Evolutionary conservation across 768 basidiomycete species (phyloP).

Genomic region (Chiua virens): DNA sequence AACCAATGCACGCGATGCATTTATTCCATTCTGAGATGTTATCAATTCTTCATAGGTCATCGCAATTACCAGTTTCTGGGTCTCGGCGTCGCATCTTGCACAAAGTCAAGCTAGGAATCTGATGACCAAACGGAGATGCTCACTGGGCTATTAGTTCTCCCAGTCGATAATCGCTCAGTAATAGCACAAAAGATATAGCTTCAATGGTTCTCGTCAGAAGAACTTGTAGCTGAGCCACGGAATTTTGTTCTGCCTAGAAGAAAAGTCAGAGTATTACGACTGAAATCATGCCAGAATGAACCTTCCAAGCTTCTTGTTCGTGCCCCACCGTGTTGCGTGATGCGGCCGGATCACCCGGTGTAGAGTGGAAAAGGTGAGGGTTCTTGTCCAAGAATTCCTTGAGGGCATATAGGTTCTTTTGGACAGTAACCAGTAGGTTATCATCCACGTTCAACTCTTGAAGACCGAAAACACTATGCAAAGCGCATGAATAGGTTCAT

Average conservation of each 20-base stretch:
- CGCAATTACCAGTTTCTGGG: conserved; percentile 64
- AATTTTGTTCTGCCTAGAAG: conserved; percentile 73
- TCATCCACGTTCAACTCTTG: conserved; percentile 69
- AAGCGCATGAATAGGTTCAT: neutral
- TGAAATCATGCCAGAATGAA: conserved; percentile 27
- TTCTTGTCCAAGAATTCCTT: conserved; percentile 80
- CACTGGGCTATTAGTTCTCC: conserved; percentile 83
- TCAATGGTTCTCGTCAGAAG: conserved; percentile 87
- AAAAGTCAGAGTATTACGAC: conserved; percentile 10
- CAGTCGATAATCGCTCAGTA: conserved; percentile 88
- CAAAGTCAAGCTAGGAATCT: conserved; percentile 5
- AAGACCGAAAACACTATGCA: conserved; percentile 39
- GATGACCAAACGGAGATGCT: conserved; percentile 26
- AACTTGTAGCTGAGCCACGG: conserved; percentile 72
- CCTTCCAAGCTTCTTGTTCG: conserved; percentile 91
- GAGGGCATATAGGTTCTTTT: conserved; percentile 76
- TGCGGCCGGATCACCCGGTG: conserved; percentile 66
- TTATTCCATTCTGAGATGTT: conserved; percentile 80
- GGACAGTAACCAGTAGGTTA: conserved; percentile 60
- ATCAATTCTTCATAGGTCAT: conserved; percentile 88
- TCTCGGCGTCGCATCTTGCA: conserved; percentile 67
- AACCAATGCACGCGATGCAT: conserved; percentile 85
- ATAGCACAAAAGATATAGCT: conserved; percentile 89
- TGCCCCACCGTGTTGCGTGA: conserved; percentile 53
- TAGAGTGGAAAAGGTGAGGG: conserved; percentile 80